Evolutionary conservation across 2,329 filamentous ascomycete species (phyloP), one percentile per base, ranked within the genome.

Genomic region (Diaporthe citriasiana): DNA sequence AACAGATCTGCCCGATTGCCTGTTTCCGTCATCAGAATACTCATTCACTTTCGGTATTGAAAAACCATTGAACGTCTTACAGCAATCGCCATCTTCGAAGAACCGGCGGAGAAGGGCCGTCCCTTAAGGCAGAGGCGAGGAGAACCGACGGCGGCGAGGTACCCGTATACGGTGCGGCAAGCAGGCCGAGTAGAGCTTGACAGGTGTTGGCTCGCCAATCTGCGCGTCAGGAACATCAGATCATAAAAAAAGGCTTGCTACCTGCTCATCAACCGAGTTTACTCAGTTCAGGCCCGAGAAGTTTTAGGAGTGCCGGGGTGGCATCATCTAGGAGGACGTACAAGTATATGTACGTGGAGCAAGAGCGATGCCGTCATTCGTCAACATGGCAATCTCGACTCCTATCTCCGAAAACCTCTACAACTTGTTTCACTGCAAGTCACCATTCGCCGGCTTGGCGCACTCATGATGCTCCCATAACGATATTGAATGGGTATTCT

Each of bases 1-100:
- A 95, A 84, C 95, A 95, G 83, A 98, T 91, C 84, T 98, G 96
- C 45, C 95, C 95, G 59, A 98, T 88, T 77, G 95, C 95, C 95
- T 97, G 79, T 51, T 17, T 30, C 27, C n/a, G 22, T 56, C 9
- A 47, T 63, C 60, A 55, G 60, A 1, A 65, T 12, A 25, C 22
- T 5, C 1, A 4, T 7, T 15, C 4, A 38, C 17, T 63, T 6
- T 35, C 30, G 3, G 6, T 4, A 50, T 15, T 19, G 5, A 25
- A 8, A 25, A 15, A n/a, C n/a, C 1, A 13, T 7, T 25, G 45
- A 13, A 13, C 19, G 45, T 25, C 70, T 72, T 30, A 68, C 70
- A 45, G 70, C 70, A 27, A 72, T 69, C 47, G 70, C 70, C 70
- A 72, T 72, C 1, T 35, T 69, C 19, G 69, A 5, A 17, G 42